Conservation (phyloP, 1,284 basidiomycete species). For the Ceratorhiza oryzae-sativae region DNA sequence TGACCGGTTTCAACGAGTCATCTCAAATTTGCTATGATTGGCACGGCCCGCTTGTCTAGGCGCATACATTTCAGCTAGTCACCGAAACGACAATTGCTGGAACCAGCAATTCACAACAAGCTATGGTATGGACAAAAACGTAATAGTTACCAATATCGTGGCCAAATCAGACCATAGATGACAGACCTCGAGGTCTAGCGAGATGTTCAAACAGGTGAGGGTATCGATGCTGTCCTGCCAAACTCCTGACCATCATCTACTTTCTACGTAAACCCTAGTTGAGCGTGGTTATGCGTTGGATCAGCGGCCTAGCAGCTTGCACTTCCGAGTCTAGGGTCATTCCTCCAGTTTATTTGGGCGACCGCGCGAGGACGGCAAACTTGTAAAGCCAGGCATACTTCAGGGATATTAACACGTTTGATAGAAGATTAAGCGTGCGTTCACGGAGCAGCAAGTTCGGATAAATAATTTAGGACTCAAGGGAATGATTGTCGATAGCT, state of each 20-base stretch:
- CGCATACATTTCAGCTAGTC: not conserved
- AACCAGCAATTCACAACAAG: not conserved
- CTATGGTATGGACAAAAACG: not conserved
- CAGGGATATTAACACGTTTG: conserved; percentile 5
- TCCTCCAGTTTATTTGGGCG: not conserved
- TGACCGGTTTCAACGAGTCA: too few species aligned
- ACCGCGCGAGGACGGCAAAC: conserved; percentile 6
- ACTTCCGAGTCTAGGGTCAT: not conserved
- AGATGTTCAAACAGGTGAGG: not conserved
- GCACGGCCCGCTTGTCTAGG: not conserved
- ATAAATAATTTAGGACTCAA: not conserved
- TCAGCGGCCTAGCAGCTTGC: not conserved
- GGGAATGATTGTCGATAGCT: conserved; percentile 13
- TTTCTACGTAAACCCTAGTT: conserved; percentile 3
- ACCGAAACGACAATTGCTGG: not conserved
- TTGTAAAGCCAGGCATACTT: not conserved
- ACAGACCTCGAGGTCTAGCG: not conserved
- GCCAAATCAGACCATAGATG: not conserved
- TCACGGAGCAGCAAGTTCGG: not conserved
- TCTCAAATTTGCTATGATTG: not conserved
- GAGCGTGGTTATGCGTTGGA: not conserved
- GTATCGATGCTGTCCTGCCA: too few species aligned
- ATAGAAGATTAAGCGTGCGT: conserved; percentile 12
- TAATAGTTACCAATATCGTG: conserved; percentile 2
- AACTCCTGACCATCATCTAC: too few species aligned